Percentiles rank a stretch among this genome's conserved stretches.
Evolutionary conservation across 306 rosid genomes (phyloP).

Genomic region (Rubus idaeus): DNA sequence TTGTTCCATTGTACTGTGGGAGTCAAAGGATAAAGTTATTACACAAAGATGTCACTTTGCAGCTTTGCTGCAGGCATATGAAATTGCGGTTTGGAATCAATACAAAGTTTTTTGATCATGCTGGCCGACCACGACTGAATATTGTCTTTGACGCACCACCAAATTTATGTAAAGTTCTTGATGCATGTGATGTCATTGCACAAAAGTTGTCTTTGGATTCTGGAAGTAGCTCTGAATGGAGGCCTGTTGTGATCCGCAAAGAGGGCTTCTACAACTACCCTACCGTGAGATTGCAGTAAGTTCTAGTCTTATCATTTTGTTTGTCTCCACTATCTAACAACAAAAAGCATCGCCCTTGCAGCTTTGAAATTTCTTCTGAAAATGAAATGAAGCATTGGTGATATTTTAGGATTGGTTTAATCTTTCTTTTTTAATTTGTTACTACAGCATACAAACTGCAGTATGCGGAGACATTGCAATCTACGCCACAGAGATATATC

Average conservation of each 20-base stretch:
- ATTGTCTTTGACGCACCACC: constrained; percentile 66
- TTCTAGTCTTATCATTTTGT: constrained; percentile 19
- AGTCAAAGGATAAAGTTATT: constrained; percentile 63
- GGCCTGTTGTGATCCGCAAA: constrained; percentile 70
- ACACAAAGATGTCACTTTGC: constrained; percentile 63
- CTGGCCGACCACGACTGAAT: constrained; percentile 70
- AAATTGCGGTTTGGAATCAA: constrained; percentile 88
- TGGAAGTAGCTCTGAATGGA: constrained; percentile 75
- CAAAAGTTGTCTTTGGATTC: constrained; percentile 54
- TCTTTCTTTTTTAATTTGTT: constrained; percentile 10
- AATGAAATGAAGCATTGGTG: background rate
- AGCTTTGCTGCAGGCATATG: constrained; percentile 56
- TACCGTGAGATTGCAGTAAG: constrained; percentile 90
- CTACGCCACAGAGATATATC: constrained; percentile 81
- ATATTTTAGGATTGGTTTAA: background rate
- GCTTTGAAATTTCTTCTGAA: background rate
- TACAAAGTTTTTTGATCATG: constrained; percentile 61
- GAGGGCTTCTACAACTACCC: constrained; percentile 69
- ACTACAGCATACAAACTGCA: constrained; percentile 73
- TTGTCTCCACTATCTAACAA: background rate
- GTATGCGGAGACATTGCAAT: constrained; percentile 41
- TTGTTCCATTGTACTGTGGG: constrained; percentile 50
- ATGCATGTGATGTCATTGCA: constrained; percentile 64
- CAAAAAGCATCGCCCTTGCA: background rate
- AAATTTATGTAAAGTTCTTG: constrained; percentile 71